Evolutionary conservation across 495 filamentous ascomycete genomes (phyloP), one percentile per base, ranked within the genome.

Genomic region (Tuber borchii): DNA sequence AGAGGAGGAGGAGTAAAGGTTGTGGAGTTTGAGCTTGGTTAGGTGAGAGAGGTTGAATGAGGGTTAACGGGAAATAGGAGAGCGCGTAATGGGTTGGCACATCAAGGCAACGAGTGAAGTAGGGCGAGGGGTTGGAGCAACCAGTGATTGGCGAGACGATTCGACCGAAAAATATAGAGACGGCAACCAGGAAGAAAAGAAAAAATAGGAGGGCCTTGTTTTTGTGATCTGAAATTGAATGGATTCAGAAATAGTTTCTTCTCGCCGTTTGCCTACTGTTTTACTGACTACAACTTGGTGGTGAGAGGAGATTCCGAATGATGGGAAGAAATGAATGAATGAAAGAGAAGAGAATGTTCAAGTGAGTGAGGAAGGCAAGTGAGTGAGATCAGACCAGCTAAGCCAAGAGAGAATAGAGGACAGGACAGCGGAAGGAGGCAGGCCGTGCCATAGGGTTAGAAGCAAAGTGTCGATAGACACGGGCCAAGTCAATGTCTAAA

Each of bases 51-150:
- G 51, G 56, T 65, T 34, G 56, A 17, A 34, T 17, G 56, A 31
- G 26, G 26, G 56, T 65, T 65, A 65, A 65, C 14, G 12, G 56
- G 31, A 65, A 65, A 65, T 65, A 65, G 56, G 56, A 34, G 56
- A 65, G 56, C 26, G 56, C 56, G 56, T 65, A 65, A 65, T 65
- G 56, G 56, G 56, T 65, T 65, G 26, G 26, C 56, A 65, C 26
- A 65, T 65, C 56, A 65, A 65, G 56, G 56, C 56, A 71, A 73
- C 45, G 61, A 71, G 74, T 48, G 72, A 81, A 69, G 69, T 45
- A 73, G 71, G 71, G 76, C 81, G 76, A 74, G 80, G 74, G 78
- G 76, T 74, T 61, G 80, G 76, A 79, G 68, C 73, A 68, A 65
- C 73, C 46, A 73, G 71, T 65, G 56, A 65, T 26, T 26, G 34